phyloP scores from a whole-genome alignment of 306 rosid species.

The Acmispon strigosus region DNA sequence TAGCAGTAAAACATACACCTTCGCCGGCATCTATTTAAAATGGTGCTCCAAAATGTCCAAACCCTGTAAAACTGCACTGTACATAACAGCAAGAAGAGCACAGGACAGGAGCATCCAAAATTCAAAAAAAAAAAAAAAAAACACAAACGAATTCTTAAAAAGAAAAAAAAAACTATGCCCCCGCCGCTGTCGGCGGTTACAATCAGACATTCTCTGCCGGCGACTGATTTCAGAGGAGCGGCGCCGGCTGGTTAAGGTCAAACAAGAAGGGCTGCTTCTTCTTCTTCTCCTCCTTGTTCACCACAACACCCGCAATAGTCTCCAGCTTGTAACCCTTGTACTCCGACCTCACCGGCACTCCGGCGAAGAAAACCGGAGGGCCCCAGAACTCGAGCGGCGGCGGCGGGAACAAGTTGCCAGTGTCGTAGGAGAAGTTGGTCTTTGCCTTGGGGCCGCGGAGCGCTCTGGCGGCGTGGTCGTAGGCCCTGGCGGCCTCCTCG shows the following conservation, averaged over 20 bases:
- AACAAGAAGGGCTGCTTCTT: constrained; percentile 41
- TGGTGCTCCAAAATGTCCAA: too few species aligned
- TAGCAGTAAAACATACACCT: too few species aligned
- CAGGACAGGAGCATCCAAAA: background rate
- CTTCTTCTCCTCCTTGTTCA: constrained; percentile 27
- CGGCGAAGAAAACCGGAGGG: constrained; percentile 16
- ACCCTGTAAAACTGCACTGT: background rate
- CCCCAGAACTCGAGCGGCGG: constrained; percentile 21
- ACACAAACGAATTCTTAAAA: too few species aligned
- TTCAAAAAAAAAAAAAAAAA: background rate
- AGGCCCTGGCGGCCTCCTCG: constrained; percentile 65
- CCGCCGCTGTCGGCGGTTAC: background rate
- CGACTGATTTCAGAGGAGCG: constrained; percentile 27
- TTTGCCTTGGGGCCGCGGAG: constrained; percentile 63
- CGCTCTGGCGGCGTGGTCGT: constrained; percentile 50
- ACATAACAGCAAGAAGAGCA: background rate
- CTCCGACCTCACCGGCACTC: constrained; percentile 40
- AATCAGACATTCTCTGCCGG: background rate
- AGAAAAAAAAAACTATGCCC: background rate
- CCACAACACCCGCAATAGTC: constrained; percentile 21
- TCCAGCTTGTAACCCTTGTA: constrained; percentile 51
- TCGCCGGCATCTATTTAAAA: too few species aligned
- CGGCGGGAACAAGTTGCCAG: background rate
- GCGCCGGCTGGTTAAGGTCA: constrained; percentile 66
- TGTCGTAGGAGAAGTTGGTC: constrained; percentile 47